phyloP scores from a whole-genome alignment of 345 rosid genomes.

The Eucalyptus coolabah region DNA sequence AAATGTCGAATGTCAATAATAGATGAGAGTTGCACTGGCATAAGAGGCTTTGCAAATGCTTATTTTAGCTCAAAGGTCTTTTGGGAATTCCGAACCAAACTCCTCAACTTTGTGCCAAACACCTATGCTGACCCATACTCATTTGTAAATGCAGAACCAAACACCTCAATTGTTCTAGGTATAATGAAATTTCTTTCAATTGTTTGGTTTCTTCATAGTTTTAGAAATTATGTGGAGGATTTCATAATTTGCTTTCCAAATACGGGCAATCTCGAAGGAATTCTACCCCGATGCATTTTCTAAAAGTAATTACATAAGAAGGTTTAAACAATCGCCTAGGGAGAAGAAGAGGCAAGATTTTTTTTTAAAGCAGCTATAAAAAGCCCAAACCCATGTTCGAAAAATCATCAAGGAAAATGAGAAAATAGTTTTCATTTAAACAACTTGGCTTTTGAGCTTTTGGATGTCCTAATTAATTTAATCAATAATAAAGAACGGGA shows the following conservation, averaged over 20 bases:
- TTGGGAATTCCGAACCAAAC: not conserved
- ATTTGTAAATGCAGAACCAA: not conserved
- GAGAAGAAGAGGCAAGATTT: not conserved
- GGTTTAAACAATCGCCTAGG: not conserved
- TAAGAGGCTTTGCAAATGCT: not conserved
- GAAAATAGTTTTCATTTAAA: not conserved
- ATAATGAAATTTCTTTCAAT: not conserved
- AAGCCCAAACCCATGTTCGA: not conserved
- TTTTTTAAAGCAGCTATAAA: not conserved
- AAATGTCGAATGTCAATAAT: not conserved
- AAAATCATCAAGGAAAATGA: not conserved
- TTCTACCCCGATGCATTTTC: not conserved
- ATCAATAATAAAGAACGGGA: not conserved
- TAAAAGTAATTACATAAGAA: not conserved
- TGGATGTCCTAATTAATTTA: not conserved
- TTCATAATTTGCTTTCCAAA: not conserved
- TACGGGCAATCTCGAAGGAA: not conserved
- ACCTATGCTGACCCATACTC: not conserved
- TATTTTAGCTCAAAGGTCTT: not conserved
- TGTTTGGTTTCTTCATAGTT: not conserved
- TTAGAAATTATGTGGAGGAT: not conserved
- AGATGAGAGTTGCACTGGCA: accelerated
- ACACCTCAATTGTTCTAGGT: not conserved
- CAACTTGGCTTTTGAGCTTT: not conserved
- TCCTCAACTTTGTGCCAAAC: not conserved